phyloP scores from a whole-genome alignment of 257 asterid species.

The Solanum rostratum region DNA sequence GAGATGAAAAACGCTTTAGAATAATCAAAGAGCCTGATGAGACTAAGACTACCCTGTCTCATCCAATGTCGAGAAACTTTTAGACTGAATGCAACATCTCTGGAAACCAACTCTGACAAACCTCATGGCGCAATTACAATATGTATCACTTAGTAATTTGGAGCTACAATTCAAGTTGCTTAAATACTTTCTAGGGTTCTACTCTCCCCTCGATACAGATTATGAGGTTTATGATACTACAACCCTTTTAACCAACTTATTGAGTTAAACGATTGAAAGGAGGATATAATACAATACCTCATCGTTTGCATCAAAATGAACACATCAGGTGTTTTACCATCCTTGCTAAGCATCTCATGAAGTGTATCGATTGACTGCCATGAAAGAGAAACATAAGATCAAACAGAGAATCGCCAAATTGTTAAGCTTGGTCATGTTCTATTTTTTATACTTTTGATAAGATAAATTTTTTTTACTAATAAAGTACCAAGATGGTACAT shows the following conservation, averaged over 20 bases:
- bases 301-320: conserved; percentile 58
- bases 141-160: neutral
- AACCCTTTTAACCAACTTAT: neutral
- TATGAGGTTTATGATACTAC: neutral
- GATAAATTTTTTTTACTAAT: neutral
- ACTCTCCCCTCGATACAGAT: neutral
- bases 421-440: neutral
- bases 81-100: neutral
- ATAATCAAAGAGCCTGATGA: neutral
- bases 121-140: neutral
- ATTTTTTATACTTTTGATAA: neutral
- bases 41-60: neutral
- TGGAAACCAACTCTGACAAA: neutral
- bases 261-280: neutral
- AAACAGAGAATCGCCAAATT: neutral
- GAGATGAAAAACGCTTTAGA: neutral
- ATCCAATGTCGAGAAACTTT: neutral
- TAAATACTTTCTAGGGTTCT: neutral
- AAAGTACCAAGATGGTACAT: neutral
- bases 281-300: conserved; percentile 39
- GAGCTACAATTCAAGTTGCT: neutral
- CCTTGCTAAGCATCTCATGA: conserved; percentile 62
- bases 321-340: conserved; percentile 58
- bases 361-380: conserved; percentile 75
- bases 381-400: conserved; percentile 8